Conservation (phyloP, 2,329 filamentous ascomycete species). For the Trichoderma sp. region DNA sequence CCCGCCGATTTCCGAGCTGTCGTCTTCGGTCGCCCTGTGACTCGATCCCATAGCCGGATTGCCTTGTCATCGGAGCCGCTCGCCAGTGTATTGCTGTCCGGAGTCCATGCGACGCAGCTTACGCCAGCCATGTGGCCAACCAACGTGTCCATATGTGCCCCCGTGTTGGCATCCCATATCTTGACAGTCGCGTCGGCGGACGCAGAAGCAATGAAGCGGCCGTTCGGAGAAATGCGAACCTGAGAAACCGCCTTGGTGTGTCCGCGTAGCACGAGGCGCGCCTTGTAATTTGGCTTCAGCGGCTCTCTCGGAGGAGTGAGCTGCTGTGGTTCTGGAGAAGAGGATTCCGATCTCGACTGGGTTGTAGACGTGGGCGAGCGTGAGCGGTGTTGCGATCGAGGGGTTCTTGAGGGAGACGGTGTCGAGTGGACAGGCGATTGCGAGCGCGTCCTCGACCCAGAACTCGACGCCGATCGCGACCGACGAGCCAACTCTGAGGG, state of each 20-base stretch:
- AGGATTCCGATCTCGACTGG: slow-evolving; percentile 33
- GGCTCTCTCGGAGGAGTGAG: slow-evolving; percentile 48
- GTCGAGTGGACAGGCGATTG: slow-evolving; percentile 36
- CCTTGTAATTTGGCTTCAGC: slow-evolving; percentile 63
- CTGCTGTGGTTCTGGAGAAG: slow-evolving; percentile 28
- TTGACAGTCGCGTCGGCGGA: slow-evolving; percentile 89
- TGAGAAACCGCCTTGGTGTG: slow-evolving; percentile 78
- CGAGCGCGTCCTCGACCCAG: slow-evolving; percentile 39
- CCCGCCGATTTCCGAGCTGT: slow-evolving; percentile 41
- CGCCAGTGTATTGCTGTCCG: slow-evolving; percentile 81
- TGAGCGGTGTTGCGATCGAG: slow-evolving; percentile 32
- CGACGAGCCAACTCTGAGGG: slow-evolving; percentile 33
- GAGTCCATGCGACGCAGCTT: slow-evolving; percentile 90
- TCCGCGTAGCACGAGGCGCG: slow-evolving; percentile 69
- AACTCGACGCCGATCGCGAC: slow-evolving; percentile 36
- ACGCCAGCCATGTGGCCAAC: slow-evolving; percentile 92
- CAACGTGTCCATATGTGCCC: slow-evolving; percentile 79
- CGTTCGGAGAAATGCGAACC: slow-evolving; percentile 88
- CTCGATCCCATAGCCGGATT: slow-evolving; percentile 85
- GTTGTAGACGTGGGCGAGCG: slow-evolving; percentile 32
- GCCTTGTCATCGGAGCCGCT: slow-evolving; percentile 95
- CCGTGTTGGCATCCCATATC: slow-evolving; percentile 81
- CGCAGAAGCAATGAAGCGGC: slow-evolving; percentile 82
- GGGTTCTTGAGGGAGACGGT: slow-evolving; percentile 27
- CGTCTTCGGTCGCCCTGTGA: slow-evolving; percentile 56